Percentiles rank a stretch among this genome's conserved stretches.
Conservation (phyloP, 257 asterid species). For the Solanum lycopersicoides region DNA sequence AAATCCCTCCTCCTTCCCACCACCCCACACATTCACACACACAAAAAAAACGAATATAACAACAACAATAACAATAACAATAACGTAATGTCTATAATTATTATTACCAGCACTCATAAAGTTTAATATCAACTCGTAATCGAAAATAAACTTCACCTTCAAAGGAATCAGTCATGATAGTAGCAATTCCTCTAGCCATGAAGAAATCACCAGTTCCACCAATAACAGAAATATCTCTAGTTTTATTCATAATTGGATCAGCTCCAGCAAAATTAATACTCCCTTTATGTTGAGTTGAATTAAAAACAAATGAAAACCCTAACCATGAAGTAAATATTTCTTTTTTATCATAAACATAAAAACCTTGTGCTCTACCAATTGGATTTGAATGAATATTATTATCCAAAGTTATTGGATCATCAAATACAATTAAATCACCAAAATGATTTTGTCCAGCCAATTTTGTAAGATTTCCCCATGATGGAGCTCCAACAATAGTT, state of each 20-base stretch:
- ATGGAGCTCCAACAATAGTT: slow-evolving; percentile 53
- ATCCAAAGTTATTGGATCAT: slow-evolving; percentile 71
- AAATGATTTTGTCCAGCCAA: slow-evolving; percentile 31
- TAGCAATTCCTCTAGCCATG: slow-evolving; percentile 81
- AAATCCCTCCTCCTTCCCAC: not conserved
- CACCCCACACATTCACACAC: not conserved
- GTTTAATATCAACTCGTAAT: slow-evolving; percentile 42
- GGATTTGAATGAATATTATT: slow-evolving; percentile 53
- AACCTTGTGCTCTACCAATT: slow-evolving; percentile 77
- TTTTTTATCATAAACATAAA: slow-evolving; percentile 48
- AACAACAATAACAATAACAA: not conserved
- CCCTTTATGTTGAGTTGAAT: slow-evolving; percentile 48
- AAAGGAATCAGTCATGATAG: slow-evolving; percentile 51
- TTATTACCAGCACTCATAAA: slow-evolving; percentile 65
- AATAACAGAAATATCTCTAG: slow-evolving; percentile 66
- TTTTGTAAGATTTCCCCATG: slow-evolving; percentile 53
- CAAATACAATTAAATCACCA: slow-evolving; percentile 59
- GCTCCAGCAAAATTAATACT: slow-evolving; percentile 62
- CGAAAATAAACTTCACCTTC: slow-evolving; percentile 72
- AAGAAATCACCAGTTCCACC: slow-evolving; percentile 92
- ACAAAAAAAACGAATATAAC: not conserved
- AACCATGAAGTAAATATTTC: slow-evolving; percentile 50
- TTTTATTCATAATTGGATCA: slow-evolving; percentile 67
- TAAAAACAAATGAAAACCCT: slow-evolving; percentile 59
- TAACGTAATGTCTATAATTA: not conserved